A percentile compares a stretch with the other conserved stretches of the same genome.
Conservation (phyloP, 192 early-diverging fungal species). For the Oehlia diaphana region DNA sequence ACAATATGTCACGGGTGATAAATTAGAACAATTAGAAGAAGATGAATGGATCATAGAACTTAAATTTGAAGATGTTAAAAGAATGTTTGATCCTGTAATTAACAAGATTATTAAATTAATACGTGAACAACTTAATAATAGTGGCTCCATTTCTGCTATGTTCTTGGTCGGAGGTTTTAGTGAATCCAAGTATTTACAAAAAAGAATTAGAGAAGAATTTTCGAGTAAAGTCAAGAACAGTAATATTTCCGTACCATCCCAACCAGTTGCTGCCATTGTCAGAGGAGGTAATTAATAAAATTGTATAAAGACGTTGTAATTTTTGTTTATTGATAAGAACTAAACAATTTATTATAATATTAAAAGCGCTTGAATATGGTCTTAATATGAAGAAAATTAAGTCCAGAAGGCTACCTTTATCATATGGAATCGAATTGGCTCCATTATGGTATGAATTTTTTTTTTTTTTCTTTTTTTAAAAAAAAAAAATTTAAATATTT, state of each 20-base stretch:
- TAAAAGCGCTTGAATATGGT: conserved; percentile 42
- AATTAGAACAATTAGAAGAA: neutral
- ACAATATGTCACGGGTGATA: neutral
- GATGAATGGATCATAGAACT: conserved; percentile 19
- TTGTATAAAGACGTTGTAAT: neutral
- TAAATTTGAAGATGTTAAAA: conserved; percentile 20
- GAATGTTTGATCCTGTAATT: conserved; percentile 51
- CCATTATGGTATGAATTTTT: neutral
- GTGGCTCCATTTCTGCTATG: conserved; percentile 36
- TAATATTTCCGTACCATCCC: conserved; percentile 49
- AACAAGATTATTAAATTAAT: conserved; percentile 45
- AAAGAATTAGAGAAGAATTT: conserved; percentile 49
- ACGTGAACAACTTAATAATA: conserved; percentile 40
- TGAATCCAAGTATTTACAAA: conserved; percentile 46
- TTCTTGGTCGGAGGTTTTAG: conserved; percentile 56
- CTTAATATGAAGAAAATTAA: conserved; percentile 8
- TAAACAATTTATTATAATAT: neutral
- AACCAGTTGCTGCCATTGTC: conserved; percentile 50
- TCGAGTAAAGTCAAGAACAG: conserved; percentile 27
- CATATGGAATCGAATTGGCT: conserved; percentile 22
- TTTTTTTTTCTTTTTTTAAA: neutral
- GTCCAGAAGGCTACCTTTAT: neutral
- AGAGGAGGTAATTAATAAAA: conserved; percentile 33
- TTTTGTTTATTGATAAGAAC: neutral
- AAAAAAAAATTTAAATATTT: no score